Base-by-base conservation (phyloP, 2,329 filamentous ascomycete species). In the Ophiostoma pallidulum region DNA sequence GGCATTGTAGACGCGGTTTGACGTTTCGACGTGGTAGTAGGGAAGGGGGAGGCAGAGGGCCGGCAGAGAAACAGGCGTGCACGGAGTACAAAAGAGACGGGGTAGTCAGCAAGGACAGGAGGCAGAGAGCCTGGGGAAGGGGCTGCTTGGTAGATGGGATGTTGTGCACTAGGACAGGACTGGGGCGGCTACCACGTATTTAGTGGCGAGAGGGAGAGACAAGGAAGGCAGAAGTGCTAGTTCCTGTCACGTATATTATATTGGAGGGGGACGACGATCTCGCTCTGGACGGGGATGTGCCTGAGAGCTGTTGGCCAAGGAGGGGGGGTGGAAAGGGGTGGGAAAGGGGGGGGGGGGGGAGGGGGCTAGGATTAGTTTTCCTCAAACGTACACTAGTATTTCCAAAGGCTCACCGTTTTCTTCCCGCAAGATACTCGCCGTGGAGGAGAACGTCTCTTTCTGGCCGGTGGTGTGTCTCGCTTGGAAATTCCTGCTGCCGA, bases 241-340 rank as follows among this genome's bases (percentile, higher is more conserved):
- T 24, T 18, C 40, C 36, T 33, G 36, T 33, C 35, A 39, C n/a
- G n/a, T 24, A 24, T 36, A 39, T 35, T 28, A 46, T n/a, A n/a
- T n/a, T n/a, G n/a, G n/a, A n/a, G n/a, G n/a, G 43, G 43, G 35
- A 18, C 20, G 36, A 46, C 32, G 43, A 46, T 40, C 18, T 46
- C 20, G 32, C 18, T 46, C 20, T 40, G 22, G 36, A 39, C 19
- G 35, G 14, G 43, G 43, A 26, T 10, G 26, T 45, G 32, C 32
- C n/a, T 44, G 31, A 32, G 31, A 19, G 41, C 20, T 36, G 19
- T 28, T 31, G 31, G n/a, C 10, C 41, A 28, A 32, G 40, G 32
- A 32, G 31, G 31, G 18, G 14, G 41, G 9, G 26, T 35, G 20
- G 35, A 43, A 35, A 31, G 24, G 13, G 24, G 28, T 33, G n/a